Conservation (phyloP, 2,329 filamentous ascomycete species). For the Cercospora brassicicola region DNA sequence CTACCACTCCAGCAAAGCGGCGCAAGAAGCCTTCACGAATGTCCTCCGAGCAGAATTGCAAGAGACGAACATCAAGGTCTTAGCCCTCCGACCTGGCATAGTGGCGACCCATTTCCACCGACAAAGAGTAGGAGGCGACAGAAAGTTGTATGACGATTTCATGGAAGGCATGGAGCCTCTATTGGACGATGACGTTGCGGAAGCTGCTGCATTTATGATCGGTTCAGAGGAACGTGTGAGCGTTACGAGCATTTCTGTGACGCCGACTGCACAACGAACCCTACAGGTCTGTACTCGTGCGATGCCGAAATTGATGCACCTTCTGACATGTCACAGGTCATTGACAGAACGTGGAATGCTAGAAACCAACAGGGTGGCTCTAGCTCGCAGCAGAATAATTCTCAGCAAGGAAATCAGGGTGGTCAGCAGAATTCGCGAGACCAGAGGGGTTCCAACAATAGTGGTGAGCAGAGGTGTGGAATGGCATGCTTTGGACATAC, state of each 20-base stretch:
- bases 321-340: not conserved
- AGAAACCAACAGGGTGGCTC: slow-evolving; percentile 2
- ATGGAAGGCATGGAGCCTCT: slow-evolving; percentile 50
- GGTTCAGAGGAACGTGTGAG: slow-evolving; percentile 43
- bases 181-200: slow-evolving; percentile 47
- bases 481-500: not conserved
- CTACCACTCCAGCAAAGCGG: slow-evolving; percentile 52
- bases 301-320: not conserved
- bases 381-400: not conserved
- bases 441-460: not conserved
- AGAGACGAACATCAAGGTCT: slow-evolving; percentile 50
- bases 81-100: slow-evolving; percentile 50
- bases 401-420: not conserved
- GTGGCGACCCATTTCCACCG: slow-evolving; percentile 53
- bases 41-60: slow-evolving; percentile 50
- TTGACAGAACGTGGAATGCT: slow-evolving; percentile 11
- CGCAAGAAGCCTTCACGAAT: slow-evolving; percentile 53
- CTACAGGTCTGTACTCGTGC: slow-evolving; percentile 31
- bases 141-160: slow-evolving; percentile 46
- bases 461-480: not conserved
- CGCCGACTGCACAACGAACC: slow-evolving; percentile 47
- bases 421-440: not conserved
- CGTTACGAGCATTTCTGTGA: slow-evolving; percentile 51
- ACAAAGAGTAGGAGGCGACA: slow-evolving; percentile 49
- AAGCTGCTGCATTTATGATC: slow-evolving; percentile 48